Evolutionary conservation across 768 basidiomycete species (phyloP).

Genomic region (Amanita molliuscula): DNA sequence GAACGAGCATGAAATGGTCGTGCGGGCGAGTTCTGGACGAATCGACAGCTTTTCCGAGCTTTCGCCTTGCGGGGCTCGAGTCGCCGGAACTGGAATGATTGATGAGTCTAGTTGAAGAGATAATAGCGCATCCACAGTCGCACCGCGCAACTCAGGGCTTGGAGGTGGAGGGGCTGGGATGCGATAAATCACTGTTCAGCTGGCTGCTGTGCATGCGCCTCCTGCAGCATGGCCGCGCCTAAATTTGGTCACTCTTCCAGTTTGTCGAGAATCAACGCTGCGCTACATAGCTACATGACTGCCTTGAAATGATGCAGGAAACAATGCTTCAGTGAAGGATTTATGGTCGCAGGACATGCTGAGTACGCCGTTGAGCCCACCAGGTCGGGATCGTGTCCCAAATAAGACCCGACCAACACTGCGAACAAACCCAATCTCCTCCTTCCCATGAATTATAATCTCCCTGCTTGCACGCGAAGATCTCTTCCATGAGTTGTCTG

Average conservation of each 20-base stretch:
- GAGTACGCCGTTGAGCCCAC: no score
- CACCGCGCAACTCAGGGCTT: background rate
- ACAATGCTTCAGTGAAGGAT: no score
- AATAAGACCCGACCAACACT: background rate
- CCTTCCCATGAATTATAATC: no score
- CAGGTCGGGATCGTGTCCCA: background rate
- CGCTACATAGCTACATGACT: no score
- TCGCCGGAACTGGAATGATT: background rate
- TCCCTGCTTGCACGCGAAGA: no score
- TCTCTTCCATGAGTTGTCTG: no score
- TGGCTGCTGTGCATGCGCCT: background rate
- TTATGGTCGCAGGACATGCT: no score
- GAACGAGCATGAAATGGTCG: constrained; percentile 32
- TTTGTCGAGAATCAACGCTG: no score
- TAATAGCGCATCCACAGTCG: background rate
- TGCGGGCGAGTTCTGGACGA: background rate
- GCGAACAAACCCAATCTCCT: no score
- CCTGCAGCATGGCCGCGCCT: background rate
- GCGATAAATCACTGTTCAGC: background rate
- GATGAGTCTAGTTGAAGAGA: background rate
- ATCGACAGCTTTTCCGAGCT: background rate
- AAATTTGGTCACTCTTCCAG: background rate
- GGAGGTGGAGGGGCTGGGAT: background rate
- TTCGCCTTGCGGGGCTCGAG: background rate
- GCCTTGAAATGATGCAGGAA: no score